phyloP scores from a whole-genome alignment of 495 filamentous ascomycete genomes.

The Opeltia flavorubescens region DNA sequence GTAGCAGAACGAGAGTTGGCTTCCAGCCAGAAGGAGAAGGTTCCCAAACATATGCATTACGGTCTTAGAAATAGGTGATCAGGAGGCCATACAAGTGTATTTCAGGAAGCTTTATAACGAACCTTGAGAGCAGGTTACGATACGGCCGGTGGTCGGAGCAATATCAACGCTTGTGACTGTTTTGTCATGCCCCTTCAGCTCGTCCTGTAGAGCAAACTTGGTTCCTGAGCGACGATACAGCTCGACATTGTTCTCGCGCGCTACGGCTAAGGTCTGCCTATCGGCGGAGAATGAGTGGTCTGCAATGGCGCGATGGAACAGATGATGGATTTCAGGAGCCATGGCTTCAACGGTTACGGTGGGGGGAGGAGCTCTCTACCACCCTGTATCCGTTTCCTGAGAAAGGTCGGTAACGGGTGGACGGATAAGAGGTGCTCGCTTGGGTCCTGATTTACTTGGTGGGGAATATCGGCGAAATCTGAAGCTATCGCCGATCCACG shows the following conservation, averaged over 20 bases:
- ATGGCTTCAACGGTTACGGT: constrained; percentile 47
- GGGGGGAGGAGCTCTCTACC: constrained; percentile 99
- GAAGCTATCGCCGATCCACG: no score
- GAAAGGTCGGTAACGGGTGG: no score
- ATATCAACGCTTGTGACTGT: constrained; percentile 93
- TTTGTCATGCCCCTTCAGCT: constrained; percentile 93
- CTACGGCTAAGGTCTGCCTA: constrained; percentile 74
- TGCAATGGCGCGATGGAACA: constrained; percentile 90
- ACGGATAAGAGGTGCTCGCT: no score
- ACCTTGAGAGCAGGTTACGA: constrained; percentile 97
- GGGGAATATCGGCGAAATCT: no score
- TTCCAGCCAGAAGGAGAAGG: constrained; percentile 84
- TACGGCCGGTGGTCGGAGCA: constrained; percentile 74
- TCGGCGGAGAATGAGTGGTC: constrained; percentile 97
- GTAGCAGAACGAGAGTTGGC: constrained; percentile 88
- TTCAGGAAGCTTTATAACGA: constrained; percentile 4
- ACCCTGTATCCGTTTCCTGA: constrained; percentile 28
- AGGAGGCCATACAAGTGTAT: background rate
- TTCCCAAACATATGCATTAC: constrained; percentile 97
- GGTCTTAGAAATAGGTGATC: constrained; percentile 42
- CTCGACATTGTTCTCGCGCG: constrained; percentile 82
- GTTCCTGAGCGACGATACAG: constrained; percentile 63
- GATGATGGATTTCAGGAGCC: constrained; percentile 80
- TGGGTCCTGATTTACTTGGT: no score
- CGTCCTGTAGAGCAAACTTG: constrained; percentile 74